Evolutionary conservation across 306 rosid species (phyloP).

Genomic region (Gastrolobium bilobum): DNA sequence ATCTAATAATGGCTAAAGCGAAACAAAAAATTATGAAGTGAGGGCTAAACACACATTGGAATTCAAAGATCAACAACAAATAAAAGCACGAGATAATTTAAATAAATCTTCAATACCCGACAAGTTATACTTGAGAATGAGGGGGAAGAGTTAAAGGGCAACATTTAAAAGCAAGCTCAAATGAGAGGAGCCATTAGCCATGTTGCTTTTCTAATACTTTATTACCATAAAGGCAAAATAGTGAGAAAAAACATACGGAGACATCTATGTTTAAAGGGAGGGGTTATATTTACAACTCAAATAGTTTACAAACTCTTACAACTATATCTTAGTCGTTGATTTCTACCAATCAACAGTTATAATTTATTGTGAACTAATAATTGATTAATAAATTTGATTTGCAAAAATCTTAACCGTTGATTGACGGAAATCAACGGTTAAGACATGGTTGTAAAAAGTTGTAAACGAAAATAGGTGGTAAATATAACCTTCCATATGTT

Average conservation of each 20-base stretch:
- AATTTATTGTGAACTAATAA: too few species aligned
- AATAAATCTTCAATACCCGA: not conserved
- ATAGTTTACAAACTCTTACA: too few species aligned
- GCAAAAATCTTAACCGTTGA: too few species aligned
- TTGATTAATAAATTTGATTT: too few species aligned
- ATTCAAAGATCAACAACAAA: constrained; percentile 16
- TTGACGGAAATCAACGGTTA: too few species aligned
- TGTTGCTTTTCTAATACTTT: not conserved
- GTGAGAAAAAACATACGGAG: not conserved
- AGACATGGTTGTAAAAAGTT: too few species aligned
- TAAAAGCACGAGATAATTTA: not conserved
- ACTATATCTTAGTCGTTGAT: too few species aligned
- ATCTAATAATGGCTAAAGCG: constrained; percentile 8
- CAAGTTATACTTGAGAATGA: constrained; percentile 31
- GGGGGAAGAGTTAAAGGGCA: not conserved
- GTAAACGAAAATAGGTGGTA: too few species aligned
- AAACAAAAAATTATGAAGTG: not conserved
- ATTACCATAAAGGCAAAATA: not conserved
- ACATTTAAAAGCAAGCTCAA: not conserved
- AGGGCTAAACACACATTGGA: not conserved
- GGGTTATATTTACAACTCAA: too few species aligned
- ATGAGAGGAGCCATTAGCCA: not conserved
- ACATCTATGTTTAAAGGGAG: not conserved
- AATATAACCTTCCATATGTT: too few species aligned
- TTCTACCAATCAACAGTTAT: too few species aligned